A percentile compares a stretch with the other conserved stretches of the same genome.
phyloP scores from a whole-genome alignment of 495 filamentous ascomycete species.

The Cercophora scortea region DNA sequence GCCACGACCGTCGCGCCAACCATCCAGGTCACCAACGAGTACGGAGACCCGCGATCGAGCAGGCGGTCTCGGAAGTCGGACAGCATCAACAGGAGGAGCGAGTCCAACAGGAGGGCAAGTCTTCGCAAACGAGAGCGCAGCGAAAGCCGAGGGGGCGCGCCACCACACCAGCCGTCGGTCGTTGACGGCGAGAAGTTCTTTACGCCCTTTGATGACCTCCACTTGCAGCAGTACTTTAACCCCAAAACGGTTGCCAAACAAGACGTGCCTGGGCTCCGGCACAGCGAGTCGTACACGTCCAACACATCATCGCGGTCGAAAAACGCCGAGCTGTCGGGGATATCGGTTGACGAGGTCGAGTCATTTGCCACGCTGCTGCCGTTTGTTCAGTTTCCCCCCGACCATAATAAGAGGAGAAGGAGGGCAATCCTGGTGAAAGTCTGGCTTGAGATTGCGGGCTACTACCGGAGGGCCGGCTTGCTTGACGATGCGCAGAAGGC shows the following conservation, averaged over 20 bases:
- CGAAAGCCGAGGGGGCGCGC: conserved; percentile 27
- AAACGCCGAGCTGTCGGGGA: conserved; percentile 4
- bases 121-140: conserved; percentile 39
- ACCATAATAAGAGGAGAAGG: conserved; percentile 48
- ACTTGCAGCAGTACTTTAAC: conserved; percentile 27
- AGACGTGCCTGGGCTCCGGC: conserved; percentile 11
- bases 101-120: conserved; percentile 32
- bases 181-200: conserved; percentile 33
- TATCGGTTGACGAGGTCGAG: conserved; percentile 10
- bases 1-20: conserved; percentile 25
- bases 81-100: conserved; percentile 31
- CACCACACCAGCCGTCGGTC: conserved; percentile 24
- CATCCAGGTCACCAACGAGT: conserved; percentile 33
- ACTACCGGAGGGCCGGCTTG: conserved; percentile 77
- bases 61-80: conserved; percentile 27
- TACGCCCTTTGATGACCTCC: conserved; percentile 26
- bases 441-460: conserved; percentile 80
- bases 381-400: conserved; percentile 40
- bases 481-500: conserved; percentile 71
- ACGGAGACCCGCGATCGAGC: conserved; percentile 21
- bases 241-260: conserved; percentile 4
- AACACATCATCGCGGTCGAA: conserved; percentile 14
- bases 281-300: conserved; percentile 22
- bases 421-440: conserved; percentile 61
- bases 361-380: conserved; percentile 30